These are phyloP conservation scores for Neurospora sp. DNA, from an alignment of 495 filamentous ascomycete genomes.

Conservation along the genomic window DNA sequence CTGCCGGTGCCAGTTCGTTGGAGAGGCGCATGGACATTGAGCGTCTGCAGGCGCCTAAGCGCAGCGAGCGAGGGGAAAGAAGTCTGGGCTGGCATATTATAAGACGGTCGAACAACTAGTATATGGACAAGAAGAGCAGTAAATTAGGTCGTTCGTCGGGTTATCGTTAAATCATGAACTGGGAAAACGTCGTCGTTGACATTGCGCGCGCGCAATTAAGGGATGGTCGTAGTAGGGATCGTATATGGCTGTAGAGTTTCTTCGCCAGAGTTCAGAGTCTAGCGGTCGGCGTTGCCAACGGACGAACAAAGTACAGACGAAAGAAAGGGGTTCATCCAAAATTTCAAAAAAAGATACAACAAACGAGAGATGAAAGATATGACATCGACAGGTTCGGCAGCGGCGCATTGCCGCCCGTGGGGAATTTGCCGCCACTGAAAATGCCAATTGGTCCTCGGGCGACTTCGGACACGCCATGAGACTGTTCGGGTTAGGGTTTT, in stretches of 20 bases:
- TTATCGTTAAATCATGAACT: neutral
- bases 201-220: neutral
- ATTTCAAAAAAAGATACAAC: neutral
- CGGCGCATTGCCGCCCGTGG: neutral
- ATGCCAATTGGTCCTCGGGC: neutral
- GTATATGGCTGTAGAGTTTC: neutral
- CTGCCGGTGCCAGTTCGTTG: conserved; percentile 11
- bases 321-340: neutral
- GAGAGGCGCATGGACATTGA: conserved; percentile 12
- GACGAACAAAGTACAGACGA: neutral
- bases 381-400: neutral
- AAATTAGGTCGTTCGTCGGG: neutral
- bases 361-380: neutral
- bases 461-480: neutral
- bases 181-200: neutral
- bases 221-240: no score
- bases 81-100: neutral
- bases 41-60: neutral
- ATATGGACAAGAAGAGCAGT: neutral
- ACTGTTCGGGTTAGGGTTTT: neutral
- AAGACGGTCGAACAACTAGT: neutral
- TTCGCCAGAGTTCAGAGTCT: neutral
- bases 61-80: neutral
- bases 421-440: neutral
- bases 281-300: neutral